Conservation (phyloP, 1,284 basidiomycete species). For the Ustilago cynodontis region DNA sequence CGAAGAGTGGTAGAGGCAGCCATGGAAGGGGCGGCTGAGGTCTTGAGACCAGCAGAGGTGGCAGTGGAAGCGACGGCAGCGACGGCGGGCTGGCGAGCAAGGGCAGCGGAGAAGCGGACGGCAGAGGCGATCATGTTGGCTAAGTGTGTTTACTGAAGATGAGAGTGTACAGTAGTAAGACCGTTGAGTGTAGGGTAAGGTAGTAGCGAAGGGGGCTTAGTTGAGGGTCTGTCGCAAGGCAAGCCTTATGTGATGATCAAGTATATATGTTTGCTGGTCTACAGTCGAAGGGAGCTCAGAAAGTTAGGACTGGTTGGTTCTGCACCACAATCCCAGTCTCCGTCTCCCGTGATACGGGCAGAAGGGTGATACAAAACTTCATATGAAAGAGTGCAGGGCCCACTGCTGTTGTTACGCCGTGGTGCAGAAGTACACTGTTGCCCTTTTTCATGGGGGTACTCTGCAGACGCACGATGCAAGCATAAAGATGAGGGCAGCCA, state of each 20-base stretch:
- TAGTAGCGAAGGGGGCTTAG: background rate
- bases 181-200: background rate
- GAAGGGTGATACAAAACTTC: background rate
- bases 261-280: conserved; percentile 11
- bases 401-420: conserved; percentile 3
- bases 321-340: conserved; percentile 1
- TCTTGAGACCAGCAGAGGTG: conserved; percentile 47
- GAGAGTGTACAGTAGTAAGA: background rate
- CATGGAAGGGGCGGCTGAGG: conserved; percentile 38
- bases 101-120: conserved; percentile 50
- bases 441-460: background rate
- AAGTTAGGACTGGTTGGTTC: background rate
- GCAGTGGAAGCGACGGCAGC: conserved; percentile 30
- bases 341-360: background rate
- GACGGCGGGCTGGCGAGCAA: conserved; percentile 45
- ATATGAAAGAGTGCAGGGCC: background rate
- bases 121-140: conserved; percentile 45
- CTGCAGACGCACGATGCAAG: background rate
- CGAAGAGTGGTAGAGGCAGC: conserved; percentile 35
- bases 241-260: background rate
- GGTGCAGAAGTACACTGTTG: background rate
- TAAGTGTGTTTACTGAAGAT: background rate
- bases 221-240: background rate
- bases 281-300: background rate
- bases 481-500: background rate